phyloP scores from a whole-genome alignment of 495 filamentous ascomycete genomes.

The Penicillium parvum region DNA sequence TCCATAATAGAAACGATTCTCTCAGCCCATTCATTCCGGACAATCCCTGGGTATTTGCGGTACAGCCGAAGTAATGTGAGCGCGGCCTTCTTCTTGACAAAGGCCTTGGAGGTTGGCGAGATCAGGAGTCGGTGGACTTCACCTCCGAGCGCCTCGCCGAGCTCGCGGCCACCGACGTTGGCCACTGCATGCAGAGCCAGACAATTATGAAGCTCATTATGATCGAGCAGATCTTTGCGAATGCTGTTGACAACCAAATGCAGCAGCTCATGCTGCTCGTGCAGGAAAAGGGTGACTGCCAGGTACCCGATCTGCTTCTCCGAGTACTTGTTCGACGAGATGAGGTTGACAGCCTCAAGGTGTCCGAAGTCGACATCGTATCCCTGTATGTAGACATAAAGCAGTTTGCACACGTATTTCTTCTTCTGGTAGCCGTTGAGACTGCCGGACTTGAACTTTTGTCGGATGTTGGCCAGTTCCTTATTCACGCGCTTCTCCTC shows the following conservation, averaged over 20 bases:
- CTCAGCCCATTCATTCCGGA: slow-evolving; percentile 95
- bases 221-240: slow-evolving; percentile 87
- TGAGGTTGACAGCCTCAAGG: slow-evolving; percentile 94
- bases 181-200: slow-evolving; percentile 98
- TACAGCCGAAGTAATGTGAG: slow-evolving; percentile 93
- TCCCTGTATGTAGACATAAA: slow-evolving; percentile 98
- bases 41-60: slow-evolving; percentile 87
- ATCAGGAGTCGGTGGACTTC: slow-evolving; percentile 95
- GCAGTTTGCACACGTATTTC: slow-evolving; percentile 99
- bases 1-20: slow-evolving; percentile 98
- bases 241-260: slow-evolving; percentile 99
- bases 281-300: slow-evolving; percentile 93
- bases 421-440: slow-evolving; percentile 98
- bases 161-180: slow-evolving; percentile 93
- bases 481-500: slow-evolving; percentile 99
- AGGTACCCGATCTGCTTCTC: slow-evolving; percentile 99
- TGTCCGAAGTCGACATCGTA: slow-evolving; percentile 99
- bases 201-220: slow-evolving; percentile 97
- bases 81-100: slow-evolving; percentile 99
- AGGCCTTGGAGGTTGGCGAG: slow-evolving; percentile 93
- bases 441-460: slow-evolving; percentile 70
- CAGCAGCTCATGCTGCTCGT: slow-evolving; percentile 93
- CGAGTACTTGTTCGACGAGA: slow-evolving; percentile 94
- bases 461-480: slow-evolving; percentile 95
- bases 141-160: slow-evolving; percentile 88